A percentile compares a stretch with the other conserved stretches of the same genome.
phyloP scores from a whole-genome alignment of 2,329 filamentous ascomycete species.

The Cercospora sp. region DNA sequence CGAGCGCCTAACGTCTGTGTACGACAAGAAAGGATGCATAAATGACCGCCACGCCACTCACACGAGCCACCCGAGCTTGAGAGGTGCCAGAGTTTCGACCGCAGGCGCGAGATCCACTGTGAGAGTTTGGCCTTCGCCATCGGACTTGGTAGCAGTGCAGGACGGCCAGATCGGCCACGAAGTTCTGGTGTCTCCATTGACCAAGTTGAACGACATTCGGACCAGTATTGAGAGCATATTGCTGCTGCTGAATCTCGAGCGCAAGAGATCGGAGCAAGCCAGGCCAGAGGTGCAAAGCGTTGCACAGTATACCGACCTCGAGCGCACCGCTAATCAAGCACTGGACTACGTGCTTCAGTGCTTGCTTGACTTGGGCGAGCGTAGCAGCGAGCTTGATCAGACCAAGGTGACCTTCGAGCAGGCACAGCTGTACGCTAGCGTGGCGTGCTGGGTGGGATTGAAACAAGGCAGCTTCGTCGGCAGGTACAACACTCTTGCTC shows the following conservation, averaged over 20 bases:
- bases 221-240: not conserved
- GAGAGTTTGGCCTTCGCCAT: not conserved
- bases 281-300: not conserved
- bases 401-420: not conserved
- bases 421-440: not conserved
- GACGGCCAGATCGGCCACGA: not conserved
- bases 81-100: no score
- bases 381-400: not conserved
- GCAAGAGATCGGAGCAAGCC: not conserved
- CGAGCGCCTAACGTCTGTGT: not conserved
- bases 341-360: not conserved
- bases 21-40: not conserved
- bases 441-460: not conserved
- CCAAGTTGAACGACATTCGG: not conserved
- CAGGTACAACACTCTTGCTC: not conserved
- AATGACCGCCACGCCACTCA: not conserved
- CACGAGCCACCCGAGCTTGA: not conserved
- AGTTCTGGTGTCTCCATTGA: not conserved
- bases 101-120: not conserved
- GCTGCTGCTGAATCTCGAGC: not conserved
- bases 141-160: not conserved
- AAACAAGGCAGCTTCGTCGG: not conserved
- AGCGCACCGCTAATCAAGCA: not conserved
- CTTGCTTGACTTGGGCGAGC: not conserved
- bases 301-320: not conserved